Evolutionary conservation across 441 rosid species (phyloP).

Genomic region (Sinapis alba): DNA sequence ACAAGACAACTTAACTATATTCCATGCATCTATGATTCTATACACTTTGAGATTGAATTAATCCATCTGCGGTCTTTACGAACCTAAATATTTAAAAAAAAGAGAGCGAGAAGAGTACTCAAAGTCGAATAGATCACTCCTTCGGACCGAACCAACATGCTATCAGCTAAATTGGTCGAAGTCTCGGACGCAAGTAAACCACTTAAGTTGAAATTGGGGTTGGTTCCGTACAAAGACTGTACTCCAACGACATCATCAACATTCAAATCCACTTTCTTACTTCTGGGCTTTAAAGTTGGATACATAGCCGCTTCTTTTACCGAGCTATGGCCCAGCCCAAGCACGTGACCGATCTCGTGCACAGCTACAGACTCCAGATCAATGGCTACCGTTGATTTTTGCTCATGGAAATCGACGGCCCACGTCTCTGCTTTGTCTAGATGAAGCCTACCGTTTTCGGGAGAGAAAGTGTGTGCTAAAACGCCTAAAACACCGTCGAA

Average conservation of each 20-base stretch:
- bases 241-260: conserved; percentile 72
- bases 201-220: conserved; percentile 64
- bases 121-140: conserved; percentile 13
- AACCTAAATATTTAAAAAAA: conserved; percentile 15
- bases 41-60: conserved; percentile 4
- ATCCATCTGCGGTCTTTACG: neutral
- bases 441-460: conserved; percentile 79
- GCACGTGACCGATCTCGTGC: conserved; percentile 85
- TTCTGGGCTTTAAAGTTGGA: conserved; percentile 81
- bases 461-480: conserved; percentile 79
- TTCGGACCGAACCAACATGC: conserved; percentile 30
- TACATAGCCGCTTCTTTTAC: conserved; percentile 80
- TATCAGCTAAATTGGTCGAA: conserved; percentile 51
- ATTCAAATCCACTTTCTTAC: conserved; percentile 58
- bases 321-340: conserved; percentile 68
- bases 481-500: conserved; percentile 88
- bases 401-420: conserved; percentile 64
- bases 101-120: neutral
- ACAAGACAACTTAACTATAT: neutral
- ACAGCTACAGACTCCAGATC: conserved; percentile 86
- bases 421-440: conserved; percentile 78
- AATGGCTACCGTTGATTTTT: conserved; percentile 70
- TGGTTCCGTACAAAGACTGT: conserved; percentile 85
- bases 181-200: conserved; percentile 68
- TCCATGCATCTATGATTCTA: conserved; percentile 3